These are phyloP conservation scores for Periglandula ipomoeae DNA, from an alignment of 2,329 filamentous ascomycete genomes.

Conservation along the genomic window DNA sequence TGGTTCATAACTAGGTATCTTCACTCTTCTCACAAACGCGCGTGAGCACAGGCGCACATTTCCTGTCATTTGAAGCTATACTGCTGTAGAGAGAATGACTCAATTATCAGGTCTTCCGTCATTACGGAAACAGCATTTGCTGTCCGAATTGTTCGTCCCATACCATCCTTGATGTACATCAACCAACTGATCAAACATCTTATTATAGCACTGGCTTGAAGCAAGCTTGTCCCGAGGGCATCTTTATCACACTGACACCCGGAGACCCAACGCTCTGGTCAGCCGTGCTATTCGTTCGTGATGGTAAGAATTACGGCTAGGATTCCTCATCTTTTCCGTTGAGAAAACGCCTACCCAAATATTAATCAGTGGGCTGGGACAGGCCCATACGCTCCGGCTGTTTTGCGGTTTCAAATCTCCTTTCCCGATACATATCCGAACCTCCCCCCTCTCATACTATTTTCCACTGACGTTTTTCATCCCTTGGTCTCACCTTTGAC, in stretches of 20 bases:
- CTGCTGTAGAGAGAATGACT: constrained; percentile 1
- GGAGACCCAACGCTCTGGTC: constrained; percentile 77
- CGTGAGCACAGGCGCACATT: background rate
- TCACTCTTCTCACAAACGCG: background rate
- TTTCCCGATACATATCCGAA: constrained; percentile 76
- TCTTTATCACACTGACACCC: constrained; percentile 78
- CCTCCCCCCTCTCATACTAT: constrained; percentile 75
- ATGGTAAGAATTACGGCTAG: constrained; percentile 45
- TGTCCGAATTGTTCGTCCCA: constrained; percentile 67
- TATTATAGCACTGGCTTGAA: constrained; percentile 62
- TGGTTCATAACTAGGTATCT: background rate
- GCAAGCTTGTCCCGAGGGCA: constrained; percentile 72
- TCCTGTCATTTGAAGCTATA: background rate
- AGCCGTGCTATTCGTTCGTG: constrained; percentile 83
- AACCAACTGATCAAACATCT: background rate
- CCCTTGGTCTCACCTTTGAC: constrained; percentile 85
- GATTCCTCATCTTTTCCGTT: background rate
- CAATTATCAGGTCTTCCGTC: constrained; percentile 39
- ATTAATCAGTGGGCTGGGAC: background rate
- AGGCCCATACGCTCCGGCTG: constrained; percentile 84
- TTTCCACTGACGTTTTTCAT: constrained; percentile 90
- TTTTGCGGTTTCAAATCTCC: constrained; percentile 82
- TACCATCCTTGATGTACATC: background rate
- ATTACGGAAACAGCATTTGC: constrained; percentile 64
- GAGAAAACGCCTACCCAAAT: background rate